Percentiles rank a stretch among this genome's conserved stretches.
phyloP scores from a whole-genome alignment of 768 basidiomycete genomes.

The Mycena floridula region DNA sequence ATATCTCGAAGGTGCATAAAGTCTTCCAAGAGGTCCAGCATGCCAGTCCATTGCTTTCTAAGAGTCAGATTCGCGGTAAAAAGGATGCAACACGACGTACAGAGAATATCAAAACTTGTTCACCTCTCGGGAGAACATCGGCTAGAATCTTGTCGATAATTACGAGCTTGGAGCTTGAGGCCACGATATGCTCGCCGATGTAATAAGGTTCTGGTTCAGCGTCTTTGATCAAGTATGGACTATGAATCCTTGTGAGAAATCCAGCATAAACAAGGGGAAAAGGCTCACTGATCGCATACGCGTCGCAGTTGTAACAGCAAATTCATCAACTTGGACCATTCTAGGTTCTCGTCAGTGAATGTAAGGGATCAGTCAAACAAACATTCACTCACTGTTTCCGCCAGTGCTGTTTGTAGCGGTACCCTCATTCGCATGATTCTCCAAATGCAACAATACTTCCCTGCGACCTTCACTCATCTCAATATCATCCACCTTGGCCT shows the following conservation, averaged over 20 bases:
- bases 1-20: slow-evolving; percentile 55
- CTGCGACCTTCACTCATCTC: slow-evolving; percentile 20
- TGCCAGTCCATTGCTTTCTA: slow-evolving; percentile 54
- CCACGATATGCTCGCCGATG: slow-evolving; percentile 50
- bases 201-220: slow-evolving; percentile 43
- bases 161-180: slow-evolving; percentile 50
- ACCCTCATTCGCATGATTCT: slow-evolving; percentile 29
- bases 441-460: slow-evolving; percentile 33
- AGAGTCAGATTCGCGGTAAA: not conserved
- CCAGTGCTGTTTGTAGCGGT: slow-evolving; percentile 14
- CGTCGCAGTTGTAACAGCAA: slow-evolving; percentile 66
- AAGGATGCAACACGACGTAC: slow-evolving; percentile 24
- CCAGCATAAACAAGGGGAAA: not conserved
- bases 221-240: slow-evolving; percentile 47
- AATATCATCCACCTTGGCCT: slow-evolving; percentile 14
- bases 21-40: slow-evolving; percentile 68
- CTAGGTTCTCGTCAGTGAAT: slow-evolving; percentile 19
- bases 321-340: slow-evolving; percentile 55
- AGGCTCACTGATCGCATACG: slow-evolving; percentile 60
- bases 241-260: slow-evolving; percentile 11
- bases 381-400: slow-evolving; percentile 23
- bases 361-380: slow-evolving; percentile 5
- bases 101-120: slow-evolving; percentile 65
- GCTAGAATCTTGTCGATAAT: slow-evolving; percentile 53
- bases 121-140: slow-evolving; percentile 51